phyloP scores from a whole-genome alignment of 2,329 filamentous ascomycete genomes.

The Verruconis gallopava region DNA sequence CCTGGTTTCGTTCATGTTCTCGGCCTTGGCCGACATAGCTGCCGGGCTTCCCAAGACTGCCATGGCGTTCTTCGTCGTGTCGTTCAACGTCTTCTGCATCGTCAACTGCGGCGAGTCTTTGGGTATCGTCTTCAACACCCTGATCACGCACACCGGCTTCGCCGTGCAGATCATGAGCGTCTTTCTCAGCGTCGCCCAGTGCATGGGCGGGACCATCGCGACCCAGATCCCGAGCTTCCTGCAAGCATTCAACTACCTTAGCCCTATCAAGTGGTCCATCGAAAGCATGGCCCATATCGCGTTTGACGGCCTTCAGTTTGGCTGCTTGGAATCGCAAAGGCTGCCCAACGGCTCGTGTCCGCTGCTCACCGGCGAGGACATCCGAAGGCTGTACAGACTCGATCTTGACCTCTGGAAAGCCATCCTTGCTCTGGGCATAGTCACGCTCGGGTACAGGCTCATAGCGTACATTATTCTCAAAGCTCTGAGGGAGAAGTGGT shows the following conservation, averaged over 20 bases:
- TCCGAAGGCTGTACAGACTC: slow-evolving; percentile 53
- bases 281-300: slow-evolving; percentile 55
- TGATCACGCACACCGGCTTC: slow-evolving; percentile 63
- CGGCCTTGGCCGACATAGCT: slow-evolving; percentile 49
- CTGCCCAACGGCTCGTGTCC: slow-evolving; percentile 49
- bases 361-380: slow-evolving; percentile 53
- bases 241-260: slow-evolving; percentile 56
- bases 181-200: slow-evolving; percentile 55
- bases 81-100: slow-evolving; percentile 59
- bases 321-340: slow-evolving; percentile 47
- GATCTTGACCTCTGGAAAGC: slow-evolving; percentile 49
- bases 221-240: slow-evolving; percentile 56
- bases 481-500: slow-evolving; percentile 41
- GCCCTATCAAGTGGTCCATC: slow-evolving; percentile 56
- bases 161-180: slow-evolving; percentile 61
- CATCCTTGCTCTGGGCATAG: slow-evolving; percentile 48
- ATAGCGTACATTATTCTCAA: slow-evolving; percentile 48
- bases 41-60: slow-evolving; percentile 51
- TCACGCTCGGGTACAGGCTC: slow-evolving; percentile 51
- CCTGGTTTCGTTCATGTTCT: slow-evolving; percentile 50
- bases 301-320: slow-evolving; percentile 47
- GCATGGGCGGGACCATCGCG: slow-evolving; percentile 59
- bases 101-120: slow-evolving; percentile 63
- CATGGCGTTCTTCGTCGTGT: slow-evolving; percentile 52
- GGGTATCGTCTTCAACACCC: slow-evolving; percentile 69